Evolutionary conservation across 805 yeast genomes (phyloP), one percentile per base, ranked within the genome.

Genomic region (Metschnikowia koreensis): DNA sequence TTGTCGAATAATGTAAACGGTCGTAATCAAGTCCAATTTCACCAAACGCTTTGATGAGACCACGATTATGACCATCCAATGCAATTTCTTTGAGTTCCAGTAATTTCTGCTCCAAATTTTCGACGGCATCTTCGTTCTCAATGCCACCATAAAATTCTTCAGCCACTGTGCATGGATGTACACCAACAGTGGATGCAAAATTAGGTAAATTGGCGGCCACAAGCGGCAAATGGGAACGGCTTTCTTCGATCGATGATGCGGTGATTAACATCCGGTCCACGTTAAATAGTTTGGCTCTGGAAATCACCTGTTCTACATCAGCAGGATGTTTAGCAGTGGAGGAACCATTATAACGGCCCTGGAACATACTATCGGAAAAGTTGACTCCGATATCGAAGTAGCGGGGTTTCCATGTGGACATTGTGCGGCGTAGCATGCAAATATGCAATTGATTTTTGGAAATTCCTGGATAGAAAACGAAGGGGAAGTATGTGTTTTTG

Each of bases 21-120:
- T 94, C 99, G 65, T 92, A 93, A 65, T 94, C 99, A 44, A 94
- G 74, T 0, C 99, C 99, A 46, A 94, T 83, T 69, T 94, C 99
- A 12, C 99, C 99, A 70, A 92, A 86, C 1, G 97, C 94, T 60
- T 80, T 80, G 28, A 94, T 86, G 2, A 71, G 60, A 0, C 87
- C 87, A 12, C 64, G 57, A 8, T 71, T 62, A 31, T 68, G 64
- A 6, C 90, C 87, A 1, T 69, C 59, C 6, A 66, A 53, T 0
- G 83, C 81, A n/a, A 86, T 58, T 2, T 68, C 58, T 54, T 79
- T 76, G 43, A 94, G 67, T 27, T 74, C 65, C 3, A 65, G 22
- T 22, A 22, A 22, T 22, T 22, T 22, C 22, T 22, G 22, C 22
- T 22, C 60, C 36, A 88, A 63, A 58, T 84, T 84, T 2, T 60